Percentiles rank a stretch among this genome's conserved stretches.
These are phyloP conservation scores for Ustilago trichophora DNA, from an alignment of 1,284 basidiomycete species.

Conservation along the genomic window DNA sequence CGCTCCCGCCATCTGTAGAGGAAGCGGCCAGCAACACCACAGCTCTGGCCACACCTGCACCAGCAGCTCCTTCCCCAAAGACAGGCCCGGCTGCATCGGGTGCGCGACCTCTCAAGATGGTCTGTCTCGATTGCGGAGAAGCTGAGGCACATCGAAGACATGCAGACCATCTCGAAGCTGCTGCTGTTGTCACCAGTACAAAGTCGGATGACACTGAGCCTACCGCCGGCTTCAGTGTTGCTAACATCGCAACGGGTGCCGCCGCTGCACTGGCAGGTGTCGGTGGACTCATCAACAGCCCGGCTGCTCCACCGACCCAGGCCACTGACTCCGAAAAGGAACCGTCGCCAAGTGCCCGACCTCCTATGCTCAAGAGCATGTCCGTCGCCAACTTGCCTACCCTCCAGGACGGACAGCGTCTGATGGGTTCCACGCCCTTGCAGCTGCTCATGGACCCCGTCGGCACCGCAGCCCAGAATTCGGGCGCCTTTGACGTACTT, in stretches of 20 bases:
- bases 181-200: neutral
- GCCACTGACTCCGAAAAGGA: no score
- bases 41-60: neutral
- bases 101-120: constrained; percentile 36
- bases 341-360: constrained; percentile 10
- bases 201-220: no score
- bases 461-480: constrained; percentile 26
- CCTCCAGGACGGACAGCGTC: constrained; percentile 26
- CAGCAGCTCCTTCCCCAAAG: neutral
- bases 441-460: constrained; percentile 49
- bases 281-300: constrained; percentile 24
- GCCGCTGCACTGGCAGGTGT: constrained; percentile 29
- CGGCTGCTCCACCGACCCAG: no score
- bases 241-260: constrained; percentile 23
- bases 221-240: constrained; percentile 1
- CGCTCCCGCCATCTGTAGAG: constrained; percentile 21
- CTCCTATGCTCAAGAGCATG: constrained; percentile 36
- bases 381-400: constrained; percentile 28
- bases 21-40: neutral
- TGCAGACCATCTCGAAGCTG: constrained; percentile 28
- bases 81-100: neutral
- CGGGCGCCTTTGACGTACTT: constrained; percentile 53
- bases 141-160: constrained; percentile 38
- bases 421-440: constrained; percentile 45
- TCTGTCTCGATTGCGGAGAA: constrained; percentile 52